Evolutionary conservation across 305 asterid genomes (phyloP).

Genomic region (Fraxinus latifolia): DNA sequence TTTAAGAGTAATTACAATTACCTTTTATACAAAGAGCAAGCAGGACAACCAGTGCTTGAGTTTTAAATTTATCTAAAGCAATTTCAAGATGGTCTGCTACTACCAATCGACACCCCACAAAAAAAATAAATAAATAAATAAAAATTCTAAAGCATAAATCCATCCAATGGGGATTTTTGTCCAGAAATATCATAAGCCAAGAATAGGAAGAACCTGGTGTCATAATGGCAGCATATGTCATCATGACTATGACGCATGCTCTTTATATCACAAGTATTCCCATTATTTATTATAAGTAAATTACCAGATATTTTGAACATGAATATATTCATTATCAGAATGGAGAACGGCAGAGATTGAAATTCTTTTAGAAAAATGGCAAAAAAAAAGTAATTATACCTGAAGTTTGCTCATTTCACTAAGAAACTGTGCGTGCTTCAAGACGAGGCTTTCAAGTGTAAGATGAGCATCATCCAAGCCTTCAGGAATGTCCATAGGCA

Average conservation of each 20-base stretch:
- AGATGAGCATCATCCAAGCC: constrained; percentile 76
- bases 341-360: constrained; percentile 13
- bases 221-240: neutral
- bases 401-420: constrained; percentile 87
- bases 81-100: neutral
- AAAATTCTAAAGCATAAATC: neutral
- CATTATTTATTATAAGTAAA: constrained; percentile 2
- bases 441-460: constrained; percentile 71
- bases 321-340: neutral
- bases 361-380: neutral
- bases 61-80: neutral
- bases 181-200: constrained; percentile 12
- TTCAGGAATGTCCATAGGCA: constrained; percentile 73
- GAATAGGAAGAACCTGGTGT: constrained; percentile 6
- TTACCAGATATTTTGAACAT: neutral
- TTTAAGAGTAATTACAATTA: constrained; percentile 20
- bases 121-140: neutral
- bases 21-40: constrained; percentile 16
- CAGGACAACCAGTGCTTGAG: constrained; percentile 2
- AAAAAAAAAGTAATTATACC: constrained; percentile 41
- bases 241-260: constrained; percentile 2
- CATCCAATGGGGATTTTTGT: constrained; percentile 1
- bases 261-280: constrained; percentile 16
- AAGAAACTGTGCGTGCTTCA: constrained; percentile 80
- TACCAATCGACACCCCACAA: neutral